Base-by-base conservation (phyloP, 2,329 filamentous ascomycete genomes). In the Cladophialophora chaetospira region DNA sequence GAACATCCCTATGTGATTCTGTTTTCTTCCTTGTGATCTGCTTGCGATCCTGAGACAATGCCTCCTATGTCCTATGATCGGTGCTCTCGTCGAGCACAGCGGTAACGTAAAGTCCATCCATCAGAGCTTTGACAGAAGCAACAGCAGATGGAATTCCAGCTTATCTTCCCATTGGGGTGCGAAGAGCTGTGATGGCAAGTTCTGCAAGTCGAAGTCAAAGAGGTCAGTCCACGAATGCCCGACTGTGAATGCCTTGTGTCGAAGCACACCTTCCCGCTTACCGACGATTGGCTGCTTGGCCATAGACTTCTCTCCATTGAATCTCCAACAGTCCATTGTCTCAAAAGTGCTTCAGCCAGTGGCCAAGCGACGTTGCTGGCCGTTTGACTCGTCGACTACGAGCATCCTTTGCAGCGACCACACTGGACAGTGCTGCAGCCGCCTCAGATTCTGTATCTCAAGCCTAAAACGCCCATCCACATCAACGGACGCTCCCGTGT, bases 341-440 rank as follows among this genome's bases (percentile, higher is more conserved):
- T 59, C 57, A 59, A 46, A 44, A 53, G 19, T 52, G 57, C 57
- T 35, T 59, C 46, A 59, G 57, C 52, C 57, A 52, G 31, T 53
- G 47, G 38, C 40, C 49, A 53, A 42, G 40, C 49, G 28, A 25
- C 25, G 23, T 43, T 15, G 42, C 43, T 42, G 48, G 48, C 33
- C 23, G 25, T 43, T 29, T 43, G 48, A 51, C 26, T 51, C 35
- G 36, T 51, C 35, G 38, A 33, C 21, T 28, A 4, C n/a, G n/a
- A n/a, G n/a, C n/a, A n/a, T n/a, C n/a, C 23, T 13, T 25, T 44
- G n/a, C n/a, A n/a, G n/a, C n/a, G 42, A 44, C 9, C 21, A 44
- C n/a, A 44, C 42, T 44, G 42, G 42, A 5, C 42, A 23, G 15
- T 44, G 42, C 42, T 21, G 42, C 42, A 44, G 42, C 42, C 42